These are phyloP conservation scores for Cordyceps fumosorosea DNA, from an alignment of 2,329 filamentous ascomycete species.

Conservation along the genomic window DNA sequence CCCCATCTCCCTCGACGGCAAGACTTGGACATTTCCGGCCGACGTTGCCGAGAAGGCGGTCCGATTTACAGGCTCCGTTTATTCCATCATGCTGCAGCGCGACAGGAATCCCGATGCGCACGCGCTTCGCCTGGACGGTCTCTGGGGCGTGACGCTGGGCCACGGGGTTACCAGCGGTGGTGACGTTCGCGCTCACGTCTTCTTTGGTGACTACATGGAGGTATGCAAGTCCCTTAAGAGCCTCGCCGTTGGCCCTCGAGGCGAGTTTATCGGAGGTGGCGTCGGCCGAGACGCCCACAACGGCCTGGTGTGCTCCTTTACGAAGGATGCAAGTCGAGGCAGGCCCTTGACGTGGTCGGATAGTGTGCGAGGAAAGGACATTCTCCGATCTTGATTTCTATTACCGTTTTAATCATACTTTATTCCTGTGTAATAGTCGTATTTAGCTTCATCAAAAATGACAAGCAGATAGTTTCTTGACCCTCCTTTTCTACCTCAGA, in stretches of 20 bases:
- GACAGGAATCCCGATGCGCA: slow-evolving; percentile 39
- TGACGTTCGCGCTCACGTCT: slow-evolving; percentile 41
- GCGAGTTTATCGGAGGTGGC: slow-evolving; percentile 39
- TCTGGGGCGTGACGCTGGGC: slow-evolving; percentile 52
- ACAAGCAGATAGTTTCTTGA: not conserved
- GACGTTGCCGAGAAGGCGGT: slow-evolving; percentile 26
- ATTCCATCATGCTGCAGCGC: slow-evolving; percentile 49
- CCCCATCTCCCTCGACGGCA: slow-evolving; percentile 37
- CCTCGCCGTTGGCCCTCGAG: slow-evolving; percentile 29
- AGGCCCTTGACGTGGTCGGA: slow-evolving; percentile 21
- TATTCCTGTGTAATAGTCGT: not conserved
- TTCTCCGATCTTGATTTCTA: not conserved
- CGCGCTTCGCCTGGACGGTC: slow-evolving; percentile 37
- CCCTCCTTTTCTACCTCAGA: not conserved
- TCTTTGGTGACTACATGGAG: slow-evolving; percentile 45
- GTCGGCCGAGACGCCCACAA: slow-evolving; percentile 31
- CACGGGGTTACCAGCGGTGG: slow-evolving; percentile 40
- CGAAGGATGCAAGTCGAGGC: not conserved
- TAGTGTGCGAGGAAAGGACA: not conserved
- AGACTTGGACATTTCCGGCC: slow-evolving; percentile 42
- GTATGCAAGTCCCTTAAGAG: slow-evolving; percentile 34
- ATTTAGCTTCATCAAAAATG: not conserved
- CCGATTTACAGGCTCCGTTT: slow-evolving; percentile 45
- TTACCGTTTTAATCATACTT: not conserved
- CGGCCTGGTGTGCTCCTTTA: slow-evolving; percentile 33